These are phyloP conservation scores for Euphorbia schlechtendalii DNA, from an alignment of 441 rosid species.

Conservation along the genomic window DNA sequence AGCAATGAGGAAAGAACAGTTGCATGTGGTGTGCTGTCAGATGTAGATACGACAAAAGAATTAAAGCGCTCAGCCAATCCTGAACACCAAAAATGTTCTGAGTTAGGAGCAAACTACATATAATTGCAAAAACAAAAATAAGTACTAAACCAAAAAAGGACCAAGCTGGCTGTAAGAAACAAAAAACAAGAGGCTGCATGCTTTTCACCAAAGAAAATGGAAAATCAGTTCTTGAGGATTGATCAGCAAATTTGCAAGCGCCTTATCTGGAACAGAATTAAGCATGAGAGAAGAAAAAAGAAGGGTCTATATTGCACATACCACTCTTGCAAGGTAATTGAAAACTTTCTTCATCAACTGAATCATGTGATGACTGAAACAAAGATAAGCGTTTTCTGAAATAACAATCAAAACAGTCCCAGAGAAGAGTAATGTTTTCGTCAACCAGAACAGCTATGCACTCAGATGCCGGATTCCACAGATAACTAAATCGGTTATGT, in stretches of 20 bases:
- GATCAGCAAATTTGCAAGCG: not conserved
- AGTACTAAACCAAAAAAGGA: not conserved
- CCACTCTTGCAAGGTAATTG: slow-evolving; percentile 38
- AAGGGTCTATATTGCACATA: slow-evolving; percentile 25
- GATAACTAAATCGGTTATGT: slow-evolving; percentile 54
- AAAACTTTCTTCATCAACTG: slow-evolving; percentile 27
- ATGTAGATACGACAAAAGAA: slow-evolving; percentile 41
- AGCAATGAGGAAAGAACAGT: slow-evolving; percentile 57
- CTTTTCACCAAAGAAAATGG: not conserved
- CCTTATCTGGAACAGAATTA: not conserved
- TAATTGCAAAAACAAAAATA: not conserved
- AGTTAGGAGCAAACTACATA: slow-evolving; percentile 15
- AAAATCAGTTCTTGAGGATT: not conserved
- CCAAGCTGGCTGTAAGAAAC: not conserved
- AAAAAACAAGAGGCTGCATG: not conserved
- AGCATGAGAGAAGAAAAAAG: slow-evolving; percentile 4
- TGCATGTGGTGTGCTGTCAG: slow-evolving; percentile 48
- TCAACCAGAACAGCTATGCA: slow-evolving; percentile 67
- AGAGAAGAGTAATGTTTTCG: slow-evolving; percentile 42
- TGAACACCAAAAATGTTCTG: slow-evolving; percentile 33
- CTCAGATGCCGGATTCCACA: slow-evolving; percentile 69
- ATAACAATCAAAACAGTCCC: slow-evolving; percentile 60
- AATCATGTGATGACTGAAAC: slow-evolving; percentile 35
- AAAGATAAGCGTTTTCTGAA: slow-evolving; percentile 42
- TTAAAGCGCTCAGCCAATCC: slow-evolving; percentile 54